phyloP scores from a whole-genome alignment of 2,329 filamentous ascomycete genomes.

The Cryphonectria carpinicola region DNA sequence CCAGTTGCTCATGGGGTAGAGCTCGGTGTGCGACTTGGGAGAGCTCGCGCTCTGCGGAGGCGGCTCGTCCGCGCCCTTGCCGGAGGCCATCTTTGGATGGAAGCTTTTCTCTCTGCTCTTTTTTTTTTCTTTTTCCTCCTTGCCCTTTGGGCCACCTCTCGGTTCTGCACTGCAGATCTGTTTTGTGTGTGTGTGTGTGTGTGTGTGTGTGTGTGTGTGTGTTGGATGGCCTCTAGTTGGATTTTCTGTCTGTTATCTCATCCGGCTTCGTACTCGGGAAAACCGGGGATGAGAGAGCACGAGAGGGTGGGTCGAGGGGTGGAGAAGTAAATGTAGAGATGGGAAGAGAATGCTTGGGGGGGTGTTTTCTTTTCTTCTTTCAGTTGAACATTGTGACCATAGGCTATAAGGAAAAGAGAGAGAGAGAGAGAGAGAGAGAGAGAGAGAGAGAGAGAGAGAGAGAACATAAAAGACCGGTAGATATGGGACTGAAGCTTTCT shows the following conservation, averaged over 20 bases:
- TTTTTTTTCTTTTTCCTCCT: too few relatives aligned
- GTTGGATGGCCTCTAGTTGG: not conserved
- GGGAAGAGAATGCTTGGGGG: not conserved
- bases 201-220: not conserved
- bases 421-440: not conserved
- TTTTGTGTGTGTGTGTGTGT: not conserved
- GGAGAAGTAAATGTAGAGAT: not conserved
- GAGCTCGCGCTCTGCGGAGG: constrained; percentile 35
- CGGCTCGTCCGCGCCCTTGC: constrained; percentile 19
- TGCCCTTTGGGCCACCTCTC: not conserved
- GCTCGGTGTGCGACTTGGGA: constrained; percentile 51
- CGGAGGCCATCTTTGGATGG: not conserved
- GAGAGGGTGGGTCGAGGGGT: not conserved
- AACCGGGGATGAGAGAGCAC: not conserved
- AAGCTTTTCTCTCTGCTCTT: not conserved
- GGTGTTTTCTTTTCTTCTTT: not conserved
- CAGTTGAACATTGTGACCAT: not conserved
- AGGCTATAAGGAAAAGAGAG: not conserved
- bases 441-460: too few relatives aligned
- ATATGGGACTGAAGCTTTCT: not conserved
- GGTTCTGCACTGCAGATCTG: not conserved
- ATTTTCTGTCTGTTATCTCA: not conserved
- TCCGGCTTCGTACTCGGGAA: not conserved
- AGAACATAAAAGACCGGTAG: not conserved
- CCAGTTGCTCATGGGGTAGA: constrained; percentile 72